Base-by-base conservation (phyloP, 2,329 filamentous ascomycete species). In the Diplodia scrobiculata region DNA sequence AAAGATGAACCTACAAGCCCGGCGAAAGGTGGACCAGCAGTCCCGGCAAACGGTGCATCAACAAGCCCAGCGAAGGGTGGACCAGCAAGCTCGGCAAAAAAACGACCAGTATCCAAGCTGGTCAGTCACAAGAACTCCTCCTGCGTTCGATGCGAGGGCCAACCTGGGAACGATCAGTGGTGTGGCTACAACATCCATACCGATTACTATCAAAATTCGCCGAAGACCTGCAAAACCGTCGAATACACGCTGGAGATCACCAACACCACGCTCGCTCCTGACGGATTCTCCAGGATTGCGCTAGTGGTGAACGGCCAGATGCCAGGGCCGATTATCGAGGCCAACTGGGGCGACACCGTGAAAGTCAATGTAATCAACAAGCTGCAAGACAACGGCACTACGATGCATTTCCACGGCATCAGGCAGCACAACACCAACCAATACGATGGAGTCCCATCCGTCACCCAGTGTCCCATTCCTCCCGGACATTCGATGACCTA, bases 341-440 rank as follows among this genome's bases (percentile, higher is more conserved):
- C 78, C 2, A 63, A 79, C 69, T 72, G 83, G 82, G 82, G 79
- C 34, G 79, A 82, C 64, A 78, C 69, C 32, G 77, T 88, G 6
- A 72, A 75, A 13, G 70, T 63, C 25, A 60, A 71, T 3, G 81
- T 89, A 7, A 83, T 77, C 45, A 89, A 88, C 72, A 70, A 79
- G 60, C 62, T 81, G 75, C 76, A 76, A 7, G 73, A 80, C 68
- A 89, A 89, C 68, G 86, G 86, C 38, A 88, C 86, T 5, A 81
- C 81, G 9, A 84, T 89, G n/a, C 87, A 89, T 71, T 89, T 82
- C 76, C 87, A 89, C 70, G 87, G 84, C 0, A 66, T 89, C 38
- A 82, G 84, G 6, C 85, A 89, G 71, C 78, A 81, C 67, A 77
- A 81, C 71, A 84, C 80, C 53, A 84, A 82, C 69, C 76, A 81